Evolutionary conservation across 768 basidiomycete genomes (phyloP), one percentile per base, ranked within the genome.

Genomic region (Wakefieldia striispora): DNA sequence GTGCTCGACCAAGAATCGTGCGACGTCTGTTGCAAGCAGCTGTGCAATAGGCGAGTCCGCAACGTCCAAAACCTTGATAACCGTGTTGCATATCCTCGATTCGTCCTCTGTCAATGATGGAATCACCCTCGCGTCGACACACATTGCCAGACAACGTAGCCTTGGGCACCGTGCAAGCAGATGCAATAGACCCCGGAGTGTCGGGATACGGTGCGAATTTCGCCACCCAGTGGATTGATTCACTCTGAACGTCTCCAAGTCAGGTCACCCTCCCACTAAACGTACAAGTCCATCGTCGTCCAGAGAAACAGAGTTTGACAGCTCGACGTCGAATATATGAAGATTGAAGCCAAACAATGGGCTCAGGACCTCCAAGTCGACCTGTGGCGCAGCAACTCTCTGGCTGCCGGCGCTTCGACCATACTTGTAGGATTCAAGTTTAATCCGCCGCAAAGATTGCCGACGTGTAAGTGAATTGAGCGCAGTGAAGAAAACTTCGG

Each of bases 321-420:
- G 7, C 2, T 19, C 4, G 35, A 47, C 4, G n/a, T 33, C 35
- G 21, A 55, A 14, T 9, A 4, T 2, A 4, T n/a, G 29, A n/a
- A 41, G 54, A 27, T 33, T 43, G 21, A 55, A 49, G 24, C n/a
- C 7, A 27, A 21, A 20, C 29, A 55, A 16, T 12, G 43, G 52
- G 24, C 54, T 48, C 31, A 55, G 20, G 23, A 19, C 31, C 23
- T 39, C 29, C 31, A 56, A 27, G 27, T 27, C 6, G 6, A 27
- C 27, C 10, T 27, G 27, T 2, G 27, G 9, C 3, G 27, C 6
- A 27, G 5, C 6, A 27, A 4, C 9, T 27, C 6, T 27, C 27
- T 7, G 6, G 3, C 27, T 4, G 27, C 9, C 2, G 27, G 27
- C n/a, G n/a, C n/a, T n/a, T n/a, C n/a, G n/a, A n/a, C n/a, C n/a